Conservation (phyloP, 352 stramenopile genomes). For the Peronosclerospora sorghi region DNA sequence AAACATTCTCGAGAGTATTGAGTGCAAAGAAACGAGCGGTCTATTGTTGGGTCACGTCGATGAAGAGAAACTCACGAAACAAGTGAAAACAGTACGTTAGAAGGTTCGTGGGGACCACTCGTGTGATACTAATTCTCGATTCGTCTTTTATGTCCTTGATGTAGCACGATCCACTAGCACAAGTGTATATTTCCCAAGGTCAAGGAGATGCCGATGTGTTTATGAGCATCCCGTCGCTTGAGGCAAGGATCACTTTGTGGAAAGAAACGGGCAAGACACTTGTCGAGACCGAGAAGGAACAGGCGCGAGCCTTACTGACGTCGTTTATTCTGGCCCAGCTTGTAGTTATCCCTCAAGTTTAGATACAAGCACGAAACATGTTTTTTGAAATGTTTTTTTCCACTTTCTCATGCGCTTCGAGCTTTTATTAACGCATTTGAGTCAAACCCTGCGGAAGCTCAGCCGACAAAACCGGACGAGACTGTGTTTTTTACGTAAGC, state of each 20-base stretch:
- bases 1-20: conserved; percentile 24
- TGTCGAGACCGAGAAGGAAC: conserved; percentile 69
- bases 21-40: conserved; percentile 48
- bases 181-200: conserved; percentile 74
- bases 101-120: not conserved
- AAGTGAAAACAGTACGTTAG: conserved; percentile 54
- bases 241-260: conserved; percentile 66
- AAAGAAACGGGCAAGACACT: conserved; percentile 67
- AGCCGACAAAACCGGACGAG: too few species aligned
- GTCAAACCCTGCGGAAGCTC: too few species aligned
- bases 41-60: conserved; percentile 63
- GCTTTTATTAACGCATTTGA: too few species aligned
- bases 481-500: too few species aligned
- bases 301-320: conserved; percentile 49
- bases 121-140: not conserved
- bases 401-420: too few species aligned
- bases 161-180: conserved; percentile 52
- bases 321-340: conserved; percentile 43
- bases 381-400: too few species aligned
- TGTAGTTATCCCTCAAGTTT: conserved; percentile 27
- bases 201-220: conserved; percentile 69
- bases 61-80: conserved; percentile 66
- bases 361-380: conserved; percentile 1
- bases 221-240: conserved; percentile 69
- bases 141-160: not conserved